Percentiles rank a stretch among this genome's conserved stretches.
Conservation (phyloP, 2,329 filamentous ascomycete species). For the Colletotrichum graminicola region DNA sequence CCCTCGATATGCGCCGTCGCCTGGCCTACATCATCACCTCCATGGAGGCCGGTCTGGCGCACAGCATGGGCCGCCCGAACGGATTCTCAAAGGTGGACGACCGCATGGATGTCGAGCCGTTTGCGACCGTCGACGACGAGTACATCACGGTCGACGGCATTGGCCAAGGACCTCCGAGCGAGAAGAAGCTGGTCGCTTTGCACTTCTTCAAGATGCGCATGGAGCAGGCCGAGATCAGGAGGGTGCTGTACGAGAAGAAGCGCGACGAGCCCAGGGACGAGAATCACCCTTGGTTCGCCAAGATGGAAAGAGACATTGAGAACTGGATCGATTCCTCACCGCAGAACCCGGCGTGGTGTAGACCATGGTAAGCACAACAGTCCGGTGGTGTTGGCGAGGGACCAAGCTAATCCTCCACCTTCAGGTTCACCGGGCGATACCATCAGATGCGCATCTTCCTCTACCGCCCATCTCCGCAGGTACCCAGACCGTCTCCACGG, state of each 20-base stretch:
- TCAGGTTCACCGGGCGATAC: slow-evolving; percentile 75
- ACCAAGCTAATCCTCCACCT: slow-evolving; percentile 31
- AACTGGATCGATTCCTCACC: slow-evolving; percentile 85
- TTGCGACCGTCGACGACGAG: slow-evolving; percentile 83
- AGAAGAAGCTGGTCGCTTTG: slow-evolving; percentile 89
- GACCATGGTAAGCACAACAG: slow-evolving; percentile 74
- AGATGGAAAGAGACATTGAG: slow-evolving; percentile 83
- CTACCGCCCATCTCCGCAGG: slow-evolving; percentile 91
- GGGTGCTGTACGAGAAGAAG: slow-evolving; percentile 88
- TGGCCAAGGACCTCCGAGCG: slow-evolving; percentile 75
- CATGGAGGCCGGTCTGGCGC: slow-evolving; percentile 90
- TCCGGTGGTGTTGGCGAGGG: background rate
- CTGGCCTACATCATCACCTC: slow-evolving; percentile 89
- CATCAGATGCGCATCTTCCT: slow-evolving; percentile 92
- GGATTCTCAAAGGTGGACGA: slow-evolving; percentile 87
- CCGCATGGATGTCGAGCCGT: slow-evolving; percentile 87
- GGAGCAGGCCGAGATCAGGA: slow-evolving; percentile 87
- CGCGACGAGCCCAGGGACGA: slow-evolving; percentile 81
- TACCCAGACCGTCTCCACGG: slow-evolving; percentile 83
- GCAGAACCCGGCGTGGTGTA: slow-evolving; percentile 77
- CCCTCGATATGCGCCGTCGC: slow-evolving; percentile 89
- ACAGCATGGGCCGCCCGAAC: slow-evolving; percentile 88
- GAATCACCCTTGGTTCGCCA: slow-evolving; percentile 85
- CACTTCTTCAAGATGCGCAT: slow-evolving; percentile 95
- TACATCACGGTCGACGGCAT: slow-evolving; percentile 86